phyloP scores from a whole-genome alignment of 306 rosid genomes.

The Quercus robur region DNA sequence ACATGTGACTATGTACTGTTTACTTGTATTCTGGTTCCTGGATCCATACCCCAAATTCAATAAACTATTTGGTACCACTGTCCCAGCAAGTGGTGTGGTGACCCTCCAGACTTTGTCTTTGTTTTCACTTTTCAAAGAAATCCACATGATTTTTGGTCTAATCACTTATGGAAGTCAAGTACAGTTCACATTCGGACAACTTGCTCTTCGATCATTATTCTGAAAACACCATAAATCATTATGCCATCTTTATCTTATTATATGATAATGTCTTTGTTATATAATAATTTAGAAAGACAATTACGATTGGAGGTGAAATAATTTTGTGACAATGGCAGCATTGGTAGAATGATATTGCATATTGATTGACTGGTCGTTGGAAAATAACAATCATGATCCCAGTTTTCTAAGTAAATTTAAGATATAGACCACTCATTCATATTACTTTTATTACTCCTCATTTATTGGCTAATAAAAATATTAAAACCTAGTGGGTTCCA shows the following conservation, averaged over 20 bases:
- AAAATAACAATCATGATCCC: not conserved
- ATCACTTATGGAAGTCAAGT: not conserved
- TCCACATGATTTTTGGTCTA: not conserved
- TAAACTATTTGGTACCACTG: not conserved
- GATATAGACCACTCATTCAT: not conserved
- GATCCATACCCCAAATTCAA: not conserved
- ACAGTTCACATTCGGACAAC: not conserved
- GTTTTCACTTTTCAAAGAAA: not conserved
- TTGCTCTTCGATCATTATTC: not conserved
- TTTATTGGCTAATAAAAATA: not conserved
- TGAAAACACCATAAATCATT: not conserved
- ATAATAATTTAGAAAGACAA: not conserved
- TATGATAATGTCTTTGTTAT: not conserved
- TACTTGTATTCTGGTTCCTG: not conserved
- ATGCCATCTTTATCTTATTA: not conserved
- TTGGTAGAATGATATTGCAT: not conserved
- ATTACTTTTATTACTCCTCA: not conserved
- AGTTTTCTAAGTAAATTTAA: too few relatives aligned
- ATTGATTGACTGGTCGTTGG: not conserved
- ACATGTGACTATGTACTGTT: not conserved
- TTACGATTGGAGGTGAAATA: not conserved
- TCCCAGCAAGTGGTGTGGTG: not conserved
- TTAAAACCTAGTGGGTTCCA: not conserved
- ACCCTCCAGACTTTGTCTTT: not conserved
- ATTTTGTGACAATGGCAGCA: not conserved